These are phyloP conservation scores for Cordyceps javanica DNA, from an alignment of 2,329 filamentous ascomycete genomes.

Conservation along the genomic window DNA sequence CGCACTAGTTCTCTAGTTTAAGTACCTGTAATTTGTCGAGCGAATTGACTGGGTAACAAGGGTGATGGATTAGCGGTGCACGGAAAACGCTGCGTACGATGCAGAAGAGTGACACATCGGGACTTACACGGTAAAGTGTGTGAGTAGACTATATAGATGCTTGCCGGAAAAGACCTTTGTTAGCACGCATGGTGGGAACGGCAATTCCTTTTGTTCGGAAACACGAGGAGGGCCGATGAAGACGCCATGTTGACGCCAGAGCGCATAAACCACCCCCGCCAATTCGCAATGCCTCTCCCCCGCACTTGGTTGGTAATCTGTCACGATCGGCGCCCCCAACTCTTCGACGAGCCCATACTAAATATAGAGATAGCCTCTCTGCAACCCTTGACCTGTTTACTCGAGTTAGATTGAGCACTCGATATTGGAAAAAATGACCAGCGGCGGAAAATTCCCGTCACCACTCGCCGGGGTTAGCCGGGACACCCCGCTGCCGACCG, in stretches of 20 bases:
- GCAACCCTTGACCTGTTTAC: not conserved
- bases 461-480: constrained; percentile 53
- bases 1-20: too few species aligned
- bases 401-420: not conserved
- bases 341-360: not conserved
- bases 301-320: constrained; percentile 11
- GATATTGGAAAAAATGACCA: not conserved
- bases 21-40: too few species aligned
- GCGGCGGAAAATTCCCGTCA: constrained; percentile 31
- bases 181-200: too few species aligned
- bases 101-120: not conserved
- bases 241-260: not conserved
- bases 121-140: too few species aligned
- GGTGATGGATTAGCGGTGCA: not conserved
- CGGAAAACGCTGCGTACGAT: not conserved
- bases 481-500: constrained; percentile 49
- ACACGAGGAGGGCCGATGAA: not conserved
- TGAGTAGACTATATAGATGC: too few species aligned
- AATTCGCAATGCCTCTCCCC: not conserved
- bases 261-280: not conserved
- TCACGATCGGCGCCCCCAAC: not conserved
- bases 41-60: too few species aligned
- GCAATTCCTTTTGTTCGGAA: not conserved
- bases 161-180: too few species aligned
- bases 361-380: not conserved